Evolutionary conservation across 2,329 filamentous ascomycete genomes (phyloP).

Genomic region (Penicillium sp.): DNA sequence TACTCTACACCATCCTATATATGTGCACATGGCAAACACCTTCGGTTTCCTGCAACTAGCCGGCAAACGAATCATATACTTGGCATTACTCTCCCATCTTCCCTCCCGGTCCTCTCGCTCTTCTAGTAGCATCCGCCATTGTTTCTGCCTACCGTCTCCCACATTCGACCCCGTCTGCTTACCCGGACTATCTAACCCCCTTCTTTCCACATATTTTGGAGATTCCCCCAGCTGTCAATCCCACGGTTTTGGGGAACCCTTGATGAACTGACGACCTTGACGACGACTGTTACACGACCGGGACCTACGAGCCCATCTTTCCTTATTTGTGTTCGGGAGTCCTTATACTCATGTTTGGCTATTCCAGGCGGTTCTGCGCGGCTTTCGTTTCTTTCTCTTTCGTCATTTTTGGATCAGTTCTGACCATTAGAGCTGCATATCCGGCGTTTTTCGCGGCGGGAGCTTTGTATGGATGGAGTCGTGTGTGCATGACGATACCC

Average conservation of each 20-base stretch:
- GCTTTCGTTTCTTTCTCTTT: conserved; percentile 12
- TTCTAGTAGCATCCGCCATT: background rate
- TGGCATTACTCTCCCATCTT: background rate
- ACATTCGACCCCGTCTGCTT: background rate
- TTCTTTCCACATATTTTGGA: conserved; percentile 19
- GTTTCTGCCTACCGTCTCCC: background rate
- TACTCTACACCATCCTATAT: conserved; percentile 7
- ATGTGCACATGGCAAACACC: conserved; percentile 2
- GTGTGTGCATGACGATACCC: conserved; percentile 37
- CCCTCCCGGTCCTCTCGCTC: background rate
- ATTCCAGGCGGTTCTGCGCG: conserved; percentile 10
- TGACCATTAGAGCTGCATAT: conserved; percentile 26
- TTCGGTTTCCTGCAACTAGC: conserved; percentile 14
- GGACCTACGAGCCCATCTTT: conserved; percentile 13
- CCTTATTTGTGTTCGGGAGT: conserved; percentile 25
- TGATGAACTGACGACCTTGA: conserved; percentile 38
- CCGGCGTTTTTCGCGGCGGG: conserved; percentile 30
- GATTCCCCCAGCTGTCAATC: conserved; percentile 13
- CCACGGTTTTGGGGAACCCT: conserved; percentile 14
- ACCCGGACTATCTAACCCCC: conserved; percentile 6
- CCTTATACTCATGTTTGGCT: conserved; percentile 27
- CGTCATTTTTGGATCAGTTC: conserved; percentile 12
- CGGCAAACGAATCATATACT: conserved; percentile 3
- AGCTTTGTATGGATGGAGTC: conserved; percentile 26
- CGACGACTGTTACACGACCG: conserved; percentile 36